Evolutionary conservation across 169 alveolate species (phyloP).

Genomic region (Eimeria zaria): DNA sequence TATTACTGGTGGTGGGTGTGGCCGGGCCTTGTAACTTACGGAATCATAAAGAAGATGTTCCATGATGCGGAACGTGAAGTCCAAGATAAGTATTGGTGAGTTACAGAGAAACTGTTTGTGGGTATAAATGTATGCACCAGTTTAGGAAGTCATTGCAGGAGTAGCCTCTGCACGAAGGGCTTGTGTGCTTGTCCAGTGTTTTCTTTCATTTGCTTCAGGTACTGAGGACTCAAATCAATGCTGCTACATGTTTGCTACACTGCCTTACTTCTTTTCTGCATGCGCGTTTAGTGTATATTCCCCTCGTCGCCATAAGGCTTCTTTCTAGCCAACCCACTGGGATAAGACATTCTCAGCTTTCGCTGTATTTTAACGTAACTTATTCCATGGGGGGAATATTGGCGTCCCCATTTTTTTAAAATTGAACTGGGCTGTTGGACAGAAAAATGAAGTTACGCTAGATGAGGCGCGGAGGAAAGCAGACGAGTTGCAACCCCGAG

Average conservation of each 20-base stretch:
- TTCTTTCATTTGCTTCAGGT: background rate
- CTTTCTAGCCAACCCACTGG: background rate
- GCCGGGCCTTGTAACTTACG: conserved; percentile 82
- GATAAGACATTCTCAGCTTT: background rate
- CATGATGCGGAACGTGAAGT: conserved; percentile 84
- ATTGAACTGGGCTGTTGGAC: background rate
- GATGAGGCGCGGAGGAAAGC: background rate
- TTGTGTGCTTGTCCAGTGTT: background rate
- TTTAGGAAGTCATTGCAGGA: background rate
- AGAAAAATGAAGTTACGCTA: conserved; percentile 5
- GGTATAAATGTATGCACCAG: background rate
- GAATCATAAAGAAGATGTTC: conserved; percentile 77
- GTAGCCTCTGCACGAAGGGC: background rate
- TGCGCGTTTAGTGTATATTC: background rate
- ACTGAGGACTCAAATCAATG: background rate
- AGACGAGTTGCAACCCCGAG: background rate
- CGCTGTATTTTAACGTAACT: background rate
- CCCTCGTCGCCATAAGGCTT: background rate
- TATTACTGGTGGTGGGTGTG: conserved; percentile 85
- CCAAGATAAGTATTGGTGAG: conserved; percentile 85
- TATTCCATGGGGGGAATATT: background rate
- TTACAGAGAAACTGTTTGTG: background rate
- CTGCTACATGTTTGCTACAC: background rate
- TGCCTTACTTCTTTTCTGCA: background rate
- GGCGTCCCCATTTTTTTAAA: background rate